Evolutionary conservation across 495 filamentous ascomycete species (phyloP).

Genomic region (Trichoderma gamsii): DNA sequence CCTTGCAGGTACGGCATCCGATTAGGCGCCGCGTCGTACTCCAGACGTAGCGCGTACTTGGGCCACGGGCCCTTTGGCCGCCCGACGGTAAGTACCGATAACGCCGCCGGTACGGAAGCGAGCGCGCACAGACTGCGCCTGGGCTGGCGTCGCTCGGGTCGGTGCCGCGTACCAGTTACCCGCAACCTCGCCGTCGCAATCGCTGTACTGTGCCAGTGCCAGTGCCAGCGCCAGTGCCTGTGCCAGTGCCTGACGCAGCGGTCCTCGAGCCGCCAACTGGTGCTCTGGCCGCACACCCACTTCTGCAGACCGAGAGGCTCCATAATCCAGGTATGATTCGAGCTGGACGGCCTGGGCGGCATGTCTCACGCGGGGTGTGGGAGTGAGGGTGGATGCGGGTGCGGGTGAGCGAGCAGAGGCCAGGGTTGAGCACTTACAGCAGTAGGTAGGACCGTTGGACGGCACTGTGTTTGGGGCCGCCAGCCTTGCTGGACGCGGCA

Average conservation of each 20-base stretch:
- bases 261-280: background rate
- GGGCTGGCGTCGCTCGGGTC: background rate
- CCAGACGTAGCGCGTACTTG: background rate
- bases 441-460: too few species aligned
- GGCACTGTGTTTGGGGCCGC: slow-evolving; percentile 9
- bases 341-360: slow-evolving; percentile 11
- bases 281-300: background rate
- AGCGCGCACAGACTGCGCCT: background rate
- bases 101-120: background rate
- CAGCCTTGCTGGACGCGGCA: background rate
- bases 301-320: slow-evolving; percentile 13
- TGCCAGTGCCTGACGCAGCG: background rate
- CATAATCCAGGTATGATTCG: slow-evolving; percentile 13
- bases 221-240: too few species aligned
- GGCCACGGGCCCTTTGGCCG: background rate
- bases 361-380: slow-evolving; percentile 14
- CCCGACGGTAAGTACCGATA: background rate
- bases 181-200: too few species aligned
- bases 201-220: too few species aligned
- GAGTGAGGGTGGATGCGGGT: slow-evolving; percentile 11
- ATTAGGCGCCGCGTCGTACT: slow-evolving; percentile 6
- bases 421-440: background rate
- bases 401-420: background rate
- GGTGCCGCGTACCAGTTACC: too few species aligned
- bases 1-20: slow-evolving; percentile 12